phyloP scores from a whole-genome alignment of 305 asterid species.

The Rubia peregrina region DNA sequence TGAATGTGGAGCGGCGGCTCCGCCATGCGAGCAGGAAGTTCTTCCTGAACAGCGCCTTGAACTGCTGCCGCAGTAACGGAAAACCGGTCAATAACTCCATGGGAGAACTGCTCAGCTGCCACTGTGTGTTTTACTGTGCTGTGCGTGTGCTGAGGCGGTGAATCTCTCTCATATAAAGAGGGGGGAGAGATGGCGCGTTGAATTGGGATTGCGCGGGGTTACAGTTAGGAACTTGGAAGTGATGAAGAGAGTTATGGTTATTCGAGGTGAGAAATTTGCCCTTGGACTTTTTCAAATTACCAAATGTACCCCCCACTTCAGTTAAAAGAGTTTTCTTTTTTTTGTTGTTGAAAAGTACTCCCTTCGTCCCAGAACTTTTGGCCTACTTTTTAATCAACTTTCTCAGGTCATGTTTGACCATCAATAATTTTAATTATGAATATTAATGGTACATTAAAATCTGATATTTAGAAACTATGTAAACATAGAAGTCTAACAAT shows the following conservation, averaged over 20 bases:
- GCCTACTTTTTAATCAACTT: no score
- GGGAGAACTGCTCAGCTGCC: neutral
- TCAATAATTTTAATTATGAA: no score
- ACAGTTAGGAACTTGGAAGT: neutral
- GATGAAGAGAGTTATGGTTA: neutral
- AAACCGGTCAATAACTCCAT: conserved; percentile 15
- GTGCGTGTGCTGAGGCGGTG: neutral
- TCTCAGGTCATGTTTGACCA: no score
- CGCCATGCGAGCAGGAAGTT: conserved; percentile 22
- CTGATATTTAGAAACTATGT: no score
- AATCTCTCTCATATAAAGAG: neutral
- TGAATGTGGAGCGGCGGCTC: conserved; percentile 18
- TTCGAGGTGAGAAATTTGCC: neutral
- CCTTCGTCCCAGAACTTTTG: no score
- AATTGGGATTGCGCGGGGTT: conserved; percentile 17
- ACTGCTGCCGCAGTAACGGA: conserved; percentile 16
- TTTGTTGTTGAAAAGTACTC: no score
- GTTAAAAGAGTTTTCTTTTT: no score
- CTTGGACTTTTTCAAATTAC: neutral
- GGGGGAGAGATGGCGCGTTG: neutral
- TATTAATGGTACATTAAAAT: no score
- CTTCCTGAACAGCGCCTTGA: conserved; percentile 17
- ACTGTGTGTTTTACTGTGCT: conserved; percentile 3
- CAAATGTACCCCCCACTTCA: neutral
- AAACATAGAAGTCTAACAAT: no score